Evolutionary conservation across 495 filamentous ascomycete genomes (phyloP).

Genomic region (Cercophora scortea): DNA sequence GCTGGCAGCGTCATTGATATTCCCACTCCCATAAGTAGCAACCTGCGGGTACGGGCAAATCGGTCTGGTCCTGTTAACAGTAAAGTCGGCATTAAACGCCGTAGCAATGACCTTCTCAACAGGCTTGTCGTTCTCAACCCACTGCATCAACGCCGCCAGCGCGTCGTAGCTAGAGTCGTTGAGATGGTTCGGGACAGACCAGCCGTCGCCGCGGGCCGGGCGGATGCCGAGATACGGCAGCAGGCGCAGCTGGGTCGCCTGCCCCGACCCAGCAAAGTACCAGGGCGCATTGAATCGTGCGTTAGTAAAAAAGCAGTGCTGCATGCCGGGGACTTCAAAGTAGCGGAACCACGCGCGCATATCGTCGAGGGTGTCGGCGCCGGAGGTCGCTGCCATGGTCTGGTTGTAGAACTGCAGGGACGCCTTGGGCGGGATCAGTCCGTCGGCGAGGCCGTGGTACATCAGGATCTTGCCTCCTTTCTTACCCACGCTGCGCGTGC

Average conservation of each 20-base stretch:
- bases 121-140: constrained; percentile 41
- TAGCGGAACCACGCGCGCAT: constrained; percentile 33
- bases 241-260: constrained; percentile 18
- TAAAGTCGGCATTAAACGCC: constrained; percentile 29
- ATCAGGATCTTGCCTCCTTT: constrained; percentile 47
- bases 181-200: constrained; percentile 19
- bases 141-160: constrained; percentile 42
- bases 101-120: constrained; percentile 39
- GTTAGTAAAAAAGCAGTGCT: constrained; percentile 31
- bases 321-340: constrained; percentile 39
- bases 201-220: constrained; percentile 24
- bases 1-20: constrained; percentile 8
- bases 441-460: constrained; percentile 51
- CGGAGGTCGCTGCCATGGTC: constrained; percentile 23
- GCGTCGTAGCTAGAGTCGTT: constrained; percentile 36
- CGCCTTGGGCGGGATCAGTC: constrained; percentile 35
- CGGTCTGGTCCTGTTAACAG: constrained; percentile 24
- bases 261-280: constrained; percentile 31
- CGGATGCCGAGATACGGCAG: constrained; percentile 8
- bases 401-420: constrained; percentile 39
- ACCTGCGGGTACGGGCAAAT: constrained; percentile 33
- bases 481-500: constrained; percentile 5
- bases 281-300: constrained; percentile 32
- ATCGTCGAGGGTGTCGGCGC: neutral
- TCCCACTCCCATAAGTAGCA: constrained; percentile 13